Evolutionary conservation across 495 filamentous ascomycete genomes (phyloP).

Genomic region (Aspergillus avenaceus): DNA sequence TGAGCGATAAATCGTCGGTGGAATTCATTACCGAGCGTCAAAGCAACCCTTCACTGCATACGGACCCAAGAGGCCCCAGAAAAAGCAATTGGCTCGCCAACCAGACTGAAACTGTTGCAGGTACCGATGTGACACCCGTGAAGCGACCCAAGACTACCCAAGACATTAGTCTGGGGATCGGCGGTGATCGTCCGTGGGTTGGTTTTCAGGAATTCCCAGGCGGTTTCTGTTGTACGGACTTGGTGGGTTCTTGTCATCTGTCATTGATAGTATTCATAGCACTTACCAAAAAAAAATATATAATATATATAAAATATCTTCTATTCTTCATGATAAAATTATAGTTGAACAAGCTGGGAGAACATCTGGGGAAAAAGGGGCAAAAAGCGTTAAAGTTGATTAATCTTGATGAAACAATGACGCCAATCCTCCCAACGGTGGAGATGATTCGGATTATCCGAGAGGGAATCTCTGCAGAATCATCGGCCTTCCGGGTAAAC

Average conservation of each 20-base stretch:
- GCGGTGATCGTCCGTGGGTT: not conserved
- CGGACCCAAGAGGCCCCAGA: too few species aligned
- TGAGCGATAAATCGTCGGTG: too few species aligned
- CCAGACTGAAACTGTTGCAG: too few species aligned
- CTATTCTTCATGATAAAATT: too few species aligned
- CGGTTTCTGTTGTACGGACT: not conserved
- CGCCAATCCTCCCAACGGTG: too few species aligned
- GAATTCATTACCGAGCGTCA: too few species aligned
- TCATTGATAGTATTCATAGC: not conserved
- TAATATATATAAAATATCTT: not conserved
- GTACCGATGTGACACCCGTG: not conserved
- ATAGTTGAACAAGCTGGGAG: not conserved
- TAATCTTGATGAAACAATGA: too few species aligned
- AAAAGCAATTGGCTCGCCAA: too few species aligned
- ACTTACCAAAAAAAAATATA: not conserved
- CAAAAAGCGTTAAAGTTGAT: too few species aligned
- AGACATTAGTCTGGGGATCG: not conserved
- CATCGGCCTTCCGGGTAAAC: not conserved
- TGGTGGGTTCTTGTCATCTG: not conserved
- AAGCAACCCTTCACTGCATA: too few species aligned
- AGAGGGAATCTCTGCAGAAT: too few species aligned
- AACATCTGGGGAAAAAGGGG: not conserved
- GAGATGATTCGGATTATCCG: not conserved
- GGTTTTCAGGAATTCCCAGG: not conserved
- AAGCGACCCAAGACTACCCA: not conserved